Conservation (phyloP, 495 filamentous ascomycete species). For the Xylona heveae region DNA sequence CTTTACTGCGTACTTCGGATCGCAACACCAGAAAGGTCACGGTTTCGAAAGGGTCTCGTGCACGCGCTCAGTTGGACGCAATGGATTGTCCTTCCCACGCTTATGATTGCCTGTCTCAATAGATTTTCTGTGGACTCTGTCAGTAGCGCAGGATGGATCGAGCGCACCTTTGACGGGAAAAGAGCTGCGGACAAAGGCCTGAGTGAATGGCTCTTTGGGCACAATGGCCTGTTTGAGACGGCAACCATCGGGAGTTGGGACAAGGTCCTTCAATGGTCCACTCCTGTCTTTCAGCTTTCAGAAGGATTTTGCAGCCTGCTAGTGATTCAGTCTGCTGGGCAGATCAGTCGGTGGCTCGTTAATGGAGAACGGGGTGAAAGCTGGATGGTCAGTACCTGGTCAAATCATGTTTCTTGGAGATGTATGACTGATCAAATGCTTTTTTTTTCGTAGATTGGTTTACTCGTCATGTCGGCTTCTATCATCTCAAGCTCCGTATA, state of each 20-base stretch:
- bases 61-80: slow-evolving; percentile 48
- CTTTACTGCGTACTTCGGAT: slow-evolving; percentile 63
- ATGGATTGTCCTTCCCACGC: slow-evolving; percentile 58
- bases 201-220: slow-evolving; percentile 67
- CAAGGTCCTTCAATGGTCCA: slow-evolving; percentile 71
- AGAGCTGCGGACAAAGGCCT: slow-evolving; percentile 39
- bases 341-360: slow-evolving; percentile 89
- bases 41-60: slow-evolving; percentile 45
- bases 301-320: slow-evolving; percentile 93
- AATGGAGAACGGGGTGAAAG: slow-evolving; percentile 80
- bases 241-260: slow-evolving; percentile 76
- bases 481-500: slow-evolving; percentile 87
- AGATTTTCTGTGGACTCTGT: slow-evolving; percentile 78
- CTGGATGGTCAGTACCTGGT: slow-evolving; percentile 65
- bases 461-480: slow-evolving; percentile 71
- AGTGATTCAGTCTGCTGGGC: slow-evolving; percentile 85
- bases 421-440: slow-evolving; percentile 3
- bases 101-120: slow-evolving; percentile 87
- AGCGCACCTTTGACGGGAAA: slow-evolving; percentile 52
- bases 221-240: slow-evolving; percentile 54
- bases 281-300: slow-evolving; percentile 81
- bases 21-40: slow-evolving; percentile 57
- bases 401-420: not conserved
- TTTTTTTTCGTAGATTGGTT: slow-evolving; percentile 39
- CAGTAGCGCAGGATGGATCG: slow-evolving; percentile 48